Evolutionary conservation across 2,329 filamentous ascomycete genomes (phyloP).

Genomic region (Verticillium isaacii): DNA sequence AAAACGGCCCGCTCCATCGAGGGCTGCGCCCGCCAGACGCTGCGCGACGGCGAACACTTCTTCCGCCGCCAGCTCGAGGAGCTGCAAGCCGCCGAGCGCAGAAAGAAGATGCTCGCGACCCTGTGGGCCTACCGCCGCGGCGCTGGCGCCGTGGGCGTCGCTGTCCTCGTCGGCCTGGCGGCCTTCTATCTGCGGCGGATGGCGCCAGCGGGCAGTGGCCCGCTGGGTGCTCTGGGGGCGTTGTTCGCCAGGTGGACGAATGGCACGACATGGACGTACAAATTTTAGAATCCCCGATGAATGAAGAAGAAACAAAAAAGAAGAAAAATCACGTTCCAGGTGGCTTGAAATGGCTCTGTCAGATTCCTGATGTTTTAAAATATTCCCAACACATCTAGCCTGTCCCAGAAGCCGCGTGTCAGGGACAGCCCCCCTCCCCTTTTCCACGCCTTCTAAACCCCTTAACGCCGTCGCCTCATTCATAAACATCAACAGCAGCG

Average conservation of each 20-base stretch:
- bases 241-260: conserved; percentile 13
- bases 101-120: conserved; percentile 42
- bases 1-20: conserved; percentile 67
- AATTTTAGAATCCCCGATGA: conserved; percentile 4
- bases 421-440: background rate
- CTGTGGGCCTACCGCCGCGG: conserved; percentile 64
- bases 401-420: background rate
- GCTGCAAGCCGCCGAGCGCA: conserved; percentile 60
- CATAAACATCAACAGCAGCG: background rate
- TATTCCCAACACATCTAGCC: background rate
- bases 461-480: background rate
- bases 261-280: conserved; percentile 8
- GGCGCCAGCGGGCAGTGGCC: conserved; percentile 15
- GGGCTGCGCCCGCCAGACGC: conserved; percentile 46
- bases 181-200: conserved; percentile 63
- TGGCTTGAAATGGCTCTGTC: background rate
- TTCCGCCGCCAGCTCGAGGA: conserved; percentile 71
- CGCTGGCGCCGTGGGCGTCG: conserved; percentile 54
- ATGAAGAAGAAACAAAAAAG: background rate
- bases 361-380: background rate
- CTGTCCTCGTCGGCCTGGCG: conserved; percentile 61
- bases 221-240: conserved; percentile 10
- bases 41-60: conserved; percentile 60
- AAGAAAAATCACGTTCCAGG: background rate
- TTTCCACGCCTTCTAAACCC: background rate